Evolutionary conservation across 768 basidiomycete genomes (phyloP).

Genomic region (Amanita polypyramis): DNA sequence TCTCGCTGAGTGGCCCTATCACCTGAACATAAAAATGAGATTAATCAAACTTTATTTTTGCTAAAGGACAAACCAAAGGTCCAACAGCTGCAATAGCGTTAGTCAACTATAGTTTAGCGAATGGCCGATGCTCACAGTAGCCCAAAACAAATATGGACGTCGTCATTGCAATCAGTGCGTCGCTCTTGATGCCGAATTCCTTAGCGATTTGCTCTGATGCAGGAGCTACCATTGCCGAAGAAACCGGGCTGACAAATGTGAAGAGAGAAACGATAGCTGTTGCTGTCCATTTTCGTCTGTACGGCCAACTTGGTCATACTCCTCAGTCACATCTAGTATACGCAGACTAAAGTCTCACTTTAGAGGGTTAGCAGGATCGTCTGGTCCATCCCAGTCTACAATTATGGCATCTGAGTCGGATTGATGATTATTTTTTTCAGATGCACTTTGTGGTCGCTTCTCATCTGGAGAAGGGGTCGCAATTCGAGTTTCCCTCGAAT

Average conservation of each 20-base stretch:
- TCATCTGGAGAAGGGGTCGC: neutral
- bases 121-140: slow-evolving; percentile 33
- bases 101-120: neutral
- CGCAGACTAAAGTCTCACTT: slow-evolving; percentile 27
- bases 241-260: slow-evolving; percentile 58
- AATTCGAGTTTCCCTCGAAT: neutral
- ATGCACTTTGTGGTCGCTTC: neutral
- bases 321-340: neutral
- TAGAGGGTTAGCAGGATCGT: slow-evolving; percentile 48
- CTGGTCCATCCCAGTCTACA: slow-evolving; percentile 56
- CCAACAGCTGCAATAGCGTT: slow-evolving; percentile 31
- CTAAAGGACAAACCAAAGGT: slow-evolving; percentile 26
- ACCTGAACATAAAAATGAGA: slow-evolving; percentile 13
- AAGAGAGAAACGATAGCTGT: slow-evolving; percentile 57
- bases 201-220: slow-evolving; percentile 39
- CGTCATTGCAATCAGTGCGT: slow-evolving; percentile 40
- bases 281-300: slow-evolving; percentile 50
- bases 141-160: slow-evolving; percentile 44
- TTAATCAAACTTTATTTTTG: neutral
- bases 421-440: neutral
- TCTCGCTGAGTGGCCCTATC: slow-evolving; percentile 57
- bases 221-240: slow-evolving; percentile 69
- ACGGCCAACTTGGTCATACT: slow-evolving; percentile 36
- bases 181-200: slow-evolving; percentile 44
- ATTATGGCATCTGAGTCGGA: slow-evolving; percentile 18